Percentiles rank a stretch among this genome's conserved stretches.
Conservation (phyloP, 2,329 filamentous ascomycete species). For the Pseudocercospora cruenta region DNA sequence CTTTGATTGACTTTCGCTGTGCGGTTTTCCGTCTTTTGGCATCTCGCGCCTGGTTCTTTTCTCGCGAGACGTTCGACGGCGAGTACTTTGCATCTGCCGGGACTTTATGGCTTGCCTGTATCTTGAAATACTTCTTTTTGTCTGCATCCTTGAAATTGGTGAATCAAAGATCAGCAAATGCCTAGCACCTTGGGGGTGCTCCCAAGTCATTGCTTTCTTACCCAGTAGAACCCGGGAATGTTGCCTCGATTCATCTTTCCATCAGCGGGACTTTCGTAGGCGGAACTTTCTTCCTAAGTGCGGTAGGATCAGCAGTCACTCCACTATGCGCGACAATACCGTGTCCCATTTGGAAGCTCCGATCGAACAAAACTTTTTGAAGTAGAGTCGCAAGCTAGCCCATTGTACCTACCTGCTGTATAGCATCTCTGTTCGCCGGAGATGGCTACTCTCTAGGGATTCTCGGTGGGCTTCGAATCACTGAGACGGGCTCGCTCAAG, state of each 20-base stretch:
- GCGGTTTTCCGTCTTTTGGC: slow-evolving; percentile 38
- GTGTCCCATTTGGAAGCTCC: neutral
- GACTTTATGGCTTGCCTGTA: slow-evolving; percentile 45
- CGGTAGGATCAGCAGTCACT: neutral
- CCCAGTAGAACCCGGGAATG: slow-evolving; percentile 45
- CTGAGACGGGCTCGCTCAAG: too few relatives aligned
- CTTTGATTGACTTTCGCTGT: slow-evolving; percentile 1
- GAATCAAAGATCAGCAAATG: neutral
- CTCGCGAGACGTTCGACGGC: slow-evolving; percentile 42
- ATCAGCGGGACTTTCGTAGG: slow-evolving; percentile 1
- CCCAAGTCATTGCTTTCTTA: slow-evolving; percentile 23
- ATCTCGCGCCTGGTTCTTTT: slow-evolving; percentile 35
- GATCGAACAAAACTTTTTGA: neutral
- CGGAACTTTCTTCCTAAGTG: neutral
- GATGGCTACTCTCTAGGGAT: too few relatives aligned
- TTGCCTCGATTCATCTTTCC: slow-evolving; percentile 44
- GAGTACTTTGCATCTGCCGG: slow-evolving; percentile 46
- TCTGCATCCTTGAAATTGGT: slow-evolving; percentile 41
- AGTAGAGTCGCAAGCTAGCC: neutral
- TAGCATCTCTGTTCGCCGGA: neutral
- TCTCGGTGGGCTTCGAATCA: too few relatives aligned
- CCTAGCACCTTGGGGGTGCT: neutral
- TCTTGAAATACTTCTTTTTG: slow-evolving; percentile 56
- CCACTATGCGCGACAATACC: neutral
- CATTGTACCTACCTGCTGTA: neutral